Conservation (phyloP, 257 asterid species). For the Solanum virginianum region DNA sequence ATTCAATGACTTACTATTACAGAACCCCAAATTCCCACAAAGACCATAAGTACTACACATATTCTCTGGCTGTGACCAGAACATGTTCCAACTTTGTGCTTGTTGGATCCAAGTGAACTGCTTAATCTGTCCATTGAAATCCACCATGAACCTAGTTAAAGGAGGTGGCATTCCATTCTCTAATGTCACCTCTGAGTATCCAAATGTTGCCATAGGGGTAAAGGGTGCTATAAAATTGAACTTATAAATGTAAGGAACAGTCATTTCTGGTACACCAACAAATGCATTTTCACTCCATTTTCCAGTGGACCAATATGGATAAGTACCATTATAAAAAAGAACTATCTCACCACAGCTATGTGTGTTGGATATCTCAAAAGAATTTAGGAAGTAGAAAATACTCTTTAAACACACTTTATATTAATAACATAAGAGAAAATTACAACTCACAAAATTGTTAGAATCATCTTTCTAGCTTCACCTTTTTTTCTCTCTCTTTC, state of each 20-base stretch:
- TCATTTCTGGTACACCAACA: conserved; percentile 61
- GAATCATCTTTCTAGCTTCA: too few species aligned
- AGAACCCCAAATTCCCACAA: conserved; percentile 70
- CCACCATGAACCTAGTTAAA: conserved; percentile 50
- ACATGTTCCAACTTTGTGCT: conserved; percentile 50
- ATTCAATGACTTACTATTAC: conserved; percentile 25
- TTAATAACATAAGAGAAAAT: too few species aligned
- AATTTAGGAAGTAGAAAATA: too few species aligned
- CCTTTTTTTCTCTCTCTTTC: too few species aligned
- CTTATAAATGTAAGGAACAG: conserved; percentile 53
- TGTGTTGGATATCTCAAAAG: too few species aligned
- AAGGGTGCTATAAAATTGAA: conserved; percentile 43
- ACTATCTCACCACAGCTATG: conserved; percentile 54
- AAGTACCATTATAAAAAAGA: conserved; percentile 26
- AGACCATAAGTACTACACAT: conserved; percentile 38
- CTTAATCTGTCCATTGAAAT: conserved; percentile 49
- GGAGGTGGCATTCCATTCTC: conserved; percentile 52
- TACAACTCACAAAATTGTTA: too few species aligned
- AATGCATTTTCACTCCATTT: conserved; percentile 64
- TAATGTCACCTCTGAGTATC: conserved; percentile 48
- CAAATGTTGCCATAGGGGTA: conserved; percentile 55
- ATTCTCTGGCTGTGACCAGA: conserved; percentile 81
- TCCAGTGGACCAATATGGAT: conserved; percentile 64
- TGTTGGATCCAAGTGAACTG: conserved; percentile 69
- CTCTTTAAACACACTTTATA: too few species aligned